Conservation (phyloP, 2,329 filamentous ascomycete genomes). For the Penicillium sp. region DNA sequence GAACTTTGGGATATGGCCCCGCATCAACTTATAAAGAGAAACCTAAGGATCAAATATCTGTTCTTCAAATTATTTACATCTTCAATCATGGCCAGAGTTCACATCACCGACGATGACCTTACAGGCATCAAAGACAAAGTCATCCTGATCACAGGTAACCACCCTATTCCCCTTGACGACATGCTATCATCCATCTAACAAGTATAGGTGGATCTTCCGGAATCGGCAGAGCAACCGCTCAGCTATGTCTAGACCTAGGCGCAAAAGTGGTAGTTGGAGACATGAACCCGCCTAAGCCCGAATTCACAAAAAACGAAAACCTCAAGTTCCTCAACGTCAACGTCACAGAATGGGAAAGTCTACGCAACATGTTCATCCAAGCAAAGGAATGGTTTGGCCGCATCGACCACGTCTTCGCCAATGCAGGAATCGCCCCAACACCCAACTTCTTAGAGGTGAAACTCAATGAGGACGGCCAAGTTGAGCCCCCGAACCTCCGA, state of each 20-base stretch:
- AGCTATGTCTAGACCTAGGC: constrained; percentile 54
- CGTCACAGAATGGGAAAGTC: constrained; percentile 53
- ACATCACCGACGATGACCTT: constrained; percentile 49
- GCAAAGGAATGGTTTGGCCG: constrained; percentile 45
- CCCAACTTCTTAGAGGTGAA: constrained; percentile 40
- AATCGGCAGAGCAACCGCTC: constrained; percentile 59
- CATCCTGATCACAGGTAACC: constrained; percentile 54
- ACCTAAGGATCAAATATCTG: background rate
- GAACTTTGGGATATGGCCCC: background rate
- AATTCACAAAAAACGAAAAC: constrained; percentile 7
- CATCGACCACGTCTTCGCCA: constrained; percentile 54
- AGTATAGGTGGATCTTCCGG: constrained; percentile 57
- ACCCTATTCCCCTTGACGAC: background rate
- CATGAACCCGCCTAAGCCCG: constrained; percentile 44
- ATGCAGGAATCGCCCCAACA: constrained; percentile 56
- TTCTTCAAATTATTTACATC: background rate
- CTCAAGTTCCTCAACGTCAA: constrained; percentile 50
- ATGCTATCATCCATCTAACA: background rate
- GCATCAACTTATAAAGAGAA: background rate
- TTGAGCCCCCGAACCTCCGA: constrained; percentile 45
- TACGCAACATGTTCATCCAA: constrained; percentile 54
- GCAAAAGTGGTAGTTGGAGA: constrained; percentile 60
- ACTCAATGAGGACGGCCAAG: constrained; percentile 53
- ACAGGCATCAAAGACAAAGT: constrained; percentile 50
- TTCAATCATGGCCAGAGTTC: constrained; percentile 45